phyloP scores from a whole-genome alignment of 352 stramenopile species.

The Globisporangium iwayamae region DNA sequence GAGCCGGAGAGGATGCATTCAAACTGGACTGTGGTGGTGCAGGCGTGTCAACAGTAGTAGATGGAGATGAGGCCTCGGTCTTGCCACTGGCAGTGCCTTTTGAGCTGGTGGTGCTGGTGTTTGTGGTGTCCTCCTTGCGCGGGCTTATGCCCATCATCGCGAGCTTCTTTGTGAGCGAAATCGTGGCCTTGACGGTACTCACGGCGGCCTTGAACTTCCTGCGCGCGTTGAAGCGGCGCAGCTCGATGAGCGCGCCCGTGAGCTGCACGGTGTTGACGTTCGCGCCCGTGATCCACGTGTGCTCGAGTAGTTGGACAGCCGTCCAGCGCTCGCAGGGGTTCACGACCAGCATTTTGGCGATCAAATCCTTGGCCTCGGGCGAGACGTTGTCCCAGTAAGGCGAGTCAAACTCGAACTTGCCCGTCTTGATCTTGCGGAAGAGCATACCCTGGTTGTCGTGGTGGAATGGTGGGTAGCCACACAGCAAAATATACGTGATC shows the following conservation, averaged over 20 bases:
- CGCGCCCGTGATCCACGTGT: constrained; percentile 88
- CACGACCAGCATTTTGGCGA: constrained; percentile 86
- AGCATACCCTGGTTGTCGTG: constrained; percentile 89
- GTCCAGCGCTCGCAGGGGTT: constrained; percentile 80
- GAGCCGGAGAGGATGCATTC: neutral
- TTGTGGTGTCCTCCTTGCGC: neutral
- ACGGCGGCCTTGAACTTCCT: constrained; percentile 93
- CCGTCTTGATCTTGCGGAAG: constrained; percentile 73
- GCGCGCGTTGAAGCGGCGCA: constrained; percentile 92
- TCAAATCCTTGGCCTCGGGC: constrained; percentile 81
- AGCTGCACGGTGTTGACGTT: constrained; percentile 72
- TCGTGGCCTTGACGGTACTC: constrained; percentile 84
- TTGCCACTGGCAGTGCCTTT: neutral
- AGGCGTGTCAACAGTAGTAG: neutral
- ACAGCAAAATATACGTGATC: constrained; percentile 87
- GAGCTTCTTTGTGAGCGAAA: constrained; percentile 72
- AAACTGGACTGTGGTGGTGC: neutral
- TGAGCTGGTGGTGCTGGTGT: neutral
- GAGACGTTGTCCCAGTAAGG: constrained; percentile 83
- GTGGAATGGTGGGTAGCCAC: constrained; percentile 85
- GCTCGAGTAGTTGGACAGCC: constrained; percentile 58
- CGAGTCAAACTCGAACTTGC: constrained; percentile 70
- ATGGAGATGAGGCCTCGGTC: neutral
- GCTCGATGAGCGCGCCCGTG: constrained; percentile 81
- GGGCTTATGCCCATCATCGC: constrained; percentile 21